These are phyloP conservation scores for Mycena vitilis DNA, from an alignment of 768 basidiomycete species.

Conservation along the genomic window DNA sequence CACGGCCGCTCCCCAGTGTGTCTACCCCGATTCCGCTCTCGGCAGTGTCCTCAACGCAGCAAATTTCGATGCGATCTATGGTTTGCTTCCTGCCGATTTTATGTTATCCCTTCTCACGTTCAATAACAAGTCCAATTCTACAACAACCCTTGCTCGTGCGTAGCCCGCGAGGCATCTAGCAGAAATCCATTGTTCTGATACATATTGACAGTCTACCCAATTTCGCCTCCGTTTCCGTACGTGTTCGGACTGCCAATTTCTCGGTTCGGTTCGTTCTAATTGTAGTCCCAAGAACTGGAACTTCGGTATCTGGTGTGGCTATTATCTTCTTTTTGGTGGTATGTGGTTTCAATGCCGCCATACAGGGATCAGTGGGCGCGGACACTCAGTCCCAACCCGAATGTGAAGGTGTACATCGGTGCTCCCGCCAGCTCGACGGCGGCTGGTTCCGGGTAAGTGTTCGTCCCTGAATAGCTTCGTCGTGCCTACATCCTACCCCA, in stretches of 20 bases:
- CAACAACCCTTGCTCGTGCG: slow-evolving; percentile 60
- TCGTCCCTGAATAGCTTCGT: neutral
- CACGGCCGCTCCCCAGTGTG: slow-evolving; percentile 74
- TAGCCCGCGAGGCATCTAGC: neutral
- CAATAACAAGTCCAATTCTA: slow-evolving; percentile 60
- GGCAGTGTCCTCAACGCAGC: slow-evolving; percentile 70
- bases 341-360: neutral
- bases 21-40: slow-evolving; percentile 74
- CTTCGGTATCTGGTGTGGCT: slow-evolving; percentile 65
- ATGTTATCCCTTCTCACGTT: neutral
- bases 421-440: slow-evolving; percentile 69
- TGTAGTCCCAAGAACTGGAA: slow-evolving; percentile 63
- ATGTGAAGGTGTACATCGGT: slow-evolving; percentile 75
- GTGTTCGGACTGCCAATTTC: slow-evolving; percentile 32
- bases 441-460: slow-evolving; percentile 59
- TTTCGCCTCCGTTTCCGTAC: slow-evolving; percentile 61
- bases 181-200: neutral
- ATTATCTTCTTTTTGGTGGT: neutral
- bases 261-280: slow-evolving; percentile 18
- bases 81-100: slow-evolving; percentile 39
- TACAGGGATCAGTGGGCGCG: slow-evolving; percentile 75
- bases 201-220: slow-evolving; percentile 47
- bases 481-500: neutral
- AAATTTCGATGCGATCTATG: slow-evolving; percentile 78
- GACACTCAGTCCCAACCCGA: slow-evolving; percentile 64